Percentiles rank a stretch among this genome's conserved stretches.
Conservation (phyloP, 768 basidiomycete genomes). For the Leccinum ochraceum region DNA sequence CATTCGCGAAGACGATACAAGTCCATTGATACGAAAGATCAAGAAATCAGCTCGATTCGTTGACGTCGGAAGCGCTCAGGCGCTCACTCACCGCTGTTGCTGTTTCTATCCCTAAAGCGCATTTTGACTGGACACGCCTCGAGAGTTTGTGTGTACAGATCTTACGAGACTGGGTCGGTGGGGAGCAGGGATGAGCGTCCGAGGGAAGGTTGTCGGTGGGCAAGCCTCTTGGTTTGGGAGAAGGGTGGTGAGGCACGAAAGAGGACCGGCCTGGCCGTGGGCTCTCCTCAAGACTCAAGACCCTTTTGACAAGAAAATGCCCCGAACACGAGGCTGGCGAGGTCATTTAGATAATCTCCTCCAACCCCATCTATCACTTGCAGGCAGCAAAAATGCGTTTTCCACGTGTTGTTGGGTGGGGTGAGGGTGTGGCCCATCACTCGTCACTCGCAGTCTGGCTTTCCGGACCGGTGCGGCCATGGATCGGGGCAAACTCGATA, state of each 20-base stretch:
- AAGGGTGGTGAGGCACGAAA: neutral
- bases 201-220: neutral
- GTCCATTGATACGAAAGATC: slow-evolving; percentile 19
- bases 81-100: slow-evolving; percentile 31
- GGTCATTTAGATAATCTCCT: slow-evolving; percentile 30
- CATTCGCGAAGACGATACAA: neutral
- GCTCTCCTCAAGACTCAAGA: slow-evolving; percentile 11
- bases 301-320: slow-evolving; percentile 23
- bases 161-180: neutral
- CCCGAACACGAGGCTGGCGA: slow-evolving; percentile 28
- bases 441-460: neutral
- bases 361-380: slow-evolving; percentile 18
- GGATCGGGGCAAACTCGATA: slow-evolving; percentile 11
- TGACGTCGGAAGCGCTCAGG: neutral
- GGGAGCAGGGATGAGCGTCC: neutral
- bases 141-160: neutral
- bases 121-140: slow-evolving; percentile 13
- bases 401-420: slow-evolving; percentile 20
- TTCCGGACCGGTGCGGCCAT: slow-evolving; percentile 13
- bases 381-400: slow-evolving; percentile 22
- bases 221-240: slow-evolving; percentile 1
- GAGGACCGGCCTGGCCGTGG: neutral
- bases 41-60: slow-evolving; percentile 10
- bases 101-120: slow-evolving; percentile 26
- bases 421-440: slow-evolving; percentile 9